Conservation (phyloP, 441 rosid genomes). For the Euphorbia schlechtendalii region DNA sequence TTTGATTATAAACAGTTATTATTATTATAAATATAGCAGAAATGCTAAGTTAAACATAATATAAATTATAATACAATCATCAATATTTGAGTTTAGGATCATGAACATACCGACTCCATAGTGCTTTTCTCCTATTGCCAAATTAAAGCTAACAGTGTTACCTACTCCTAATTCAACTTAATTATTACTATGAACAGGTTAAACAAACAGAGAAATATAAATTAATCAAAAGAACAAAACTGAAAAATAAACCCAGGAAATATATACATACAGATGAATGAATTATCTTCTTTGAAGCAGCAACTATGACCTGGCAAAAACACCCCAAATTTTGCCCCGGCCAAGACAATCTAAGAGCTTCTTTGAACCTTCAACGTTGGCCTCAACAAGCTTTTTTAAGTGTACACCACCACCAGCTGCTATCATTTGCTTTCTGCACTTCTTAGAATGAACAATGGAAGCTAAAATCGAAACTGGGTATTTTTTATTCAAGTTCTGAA, state of each 20-base stretch:
- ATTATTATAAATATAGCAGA: constrained; percentile 3
- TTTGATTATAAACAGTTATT: neutral
- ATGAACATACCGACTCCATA: constrained; percentile 31
- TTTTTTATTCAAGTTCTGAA: constrained; percentile 50
- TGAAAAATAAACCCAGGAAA: constrained; percentile 19
- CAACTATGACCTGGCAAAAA: constrained; percentile 49
- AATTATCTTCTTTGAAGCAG: constrained; percentile 13
- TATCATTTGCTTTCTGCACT: constrained; percentile 70
- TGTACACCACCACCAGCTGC: constrained; percentile 59
- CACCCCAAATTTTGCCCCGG: constrained; percentile 73
- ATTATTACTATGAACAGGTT: constrained; percentile 40
- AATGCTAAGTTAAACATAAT: constrained; percentile 3
- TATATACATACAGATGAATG: constrained; percentile 36
- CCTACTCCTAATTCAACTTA: constrained; percentile 28
- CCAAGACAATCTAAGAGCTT: constrained; percentile 54
- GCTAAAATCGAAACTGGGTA: constrained; percentile 51
- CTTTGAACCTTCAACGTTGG: constrained; percentile 78
- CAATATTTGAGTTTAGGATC: constrained; percentile 21
- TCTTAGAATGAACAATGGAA: constrained; percentile 51
- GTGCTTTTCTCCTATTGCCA: constrained; percentile 20
- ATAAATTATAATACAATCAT: constrained; percentile 13
- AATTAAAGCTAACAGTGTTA: constrained; percentile 27
- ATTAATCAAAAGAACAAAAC: constrained; percentile 2
- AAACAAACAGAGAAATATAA: constrained; percentile 13
- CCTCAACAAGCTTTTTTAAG: constrained; percentile 65